Evolutionary conservation across 441 rosid genomes (phyloP).

Genomic region (Viola pubescens): DNA sequence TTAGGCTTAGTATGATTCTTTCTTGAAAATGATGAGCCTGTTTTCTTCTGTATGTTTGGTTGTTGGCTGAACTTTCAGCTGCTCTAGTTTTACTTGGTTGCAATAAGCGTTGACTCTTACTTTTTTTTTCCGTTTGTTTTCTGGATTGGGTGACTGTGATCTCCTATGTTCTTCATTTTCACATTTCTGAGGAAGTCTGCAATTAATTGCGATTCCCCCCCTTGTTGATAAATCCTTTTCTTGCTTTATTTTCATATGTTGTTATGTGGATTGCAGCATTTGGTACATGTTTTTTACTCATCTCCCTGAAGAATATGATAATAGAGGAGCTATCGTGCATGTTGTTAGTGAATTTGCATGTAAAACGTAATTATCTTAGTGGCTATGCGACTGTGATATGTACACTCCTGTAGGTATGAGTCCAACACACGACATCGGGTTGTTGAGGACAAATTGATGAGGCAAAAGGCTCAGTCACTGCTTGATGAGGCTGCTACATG

Average conservation of each 20-base stretch:
- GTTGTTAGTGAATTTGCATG: neutral
- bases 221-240: neutral
- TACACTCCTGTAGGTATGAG: conserved; percentile 48
- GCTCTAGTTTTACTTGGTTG: too few relatives aligned
- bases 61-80: too few relatives aligned
- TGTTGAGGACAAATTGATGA: conserved; percentile 89
- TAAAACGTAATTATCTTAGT: conserved; percentile 2
- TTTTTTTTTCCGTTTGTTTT: too few relatives aligned
- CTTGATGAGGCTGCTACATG: conserved; percentile 98
- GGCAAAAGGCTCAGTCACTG: conserved; percentile 88
- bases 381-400: conserved; percentile 10
- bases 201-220: too few relatives aligned
- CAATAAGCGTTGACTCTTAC: too few relatives aligned
- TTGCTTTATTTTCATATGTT: neutral
- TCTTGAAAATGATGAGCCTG: too few relatives aligned
- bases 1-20: neutral
- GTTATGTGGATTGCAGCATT: neutral
- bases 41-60: too few relatives aligned
- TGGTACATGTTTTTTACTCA: too few relatives aligned
- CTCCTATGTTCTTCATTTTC: too few relatives aligned
- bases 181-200: too few relatives aligned
- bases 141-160: too few relatives aligned
- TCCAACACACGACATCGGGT: conserved; percentile 60
- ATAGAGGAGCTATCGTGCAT: neutral
- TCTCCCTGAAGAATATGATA: neutral